Evolutionary conservation across 2,329 filamentous ascomycete species (phyloP).

Genomic region (Aaosphaeria arxii): DNA sequence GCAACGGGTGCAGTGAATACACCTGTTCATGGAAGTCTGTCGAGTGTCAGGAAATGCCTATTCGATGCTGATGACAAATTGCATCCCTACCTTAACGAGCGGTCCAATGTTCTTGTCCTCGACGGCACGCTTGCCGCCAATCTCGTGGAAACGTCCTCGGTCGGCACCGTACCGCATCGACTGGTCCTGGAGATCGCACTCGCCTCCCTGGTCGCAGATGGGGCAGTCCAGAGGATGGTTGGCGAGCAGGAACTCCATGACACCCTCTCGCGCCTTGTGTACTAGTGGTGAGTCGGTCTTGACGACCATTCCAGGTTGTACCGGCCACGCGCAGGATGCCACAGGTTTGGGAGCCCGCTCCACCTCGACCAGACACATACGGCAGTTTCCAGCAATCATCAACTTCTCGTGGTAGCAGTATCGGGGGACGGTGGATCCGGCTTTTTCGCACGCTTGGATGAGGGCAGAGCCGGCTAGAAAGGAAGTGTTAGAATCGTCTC

Average conservation of each 20-base stretch:
- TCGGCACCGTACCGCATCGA: constrained; percentile 98
- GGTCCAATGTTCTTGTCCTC: constrained; percentile 99
- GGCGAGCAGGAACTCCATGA: constrained; percentile 97
- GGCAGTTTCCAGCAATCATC: constrained; percentile 98
- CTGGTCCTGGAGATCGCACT: constrained; percentile 98
- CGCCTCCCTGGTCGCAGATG: constrained; percentile 97
- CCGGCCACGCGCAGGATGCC: constrained; percentile 97
- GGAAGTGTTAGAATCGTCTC: constrained; percentile 22
- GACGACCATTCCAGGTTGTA: constrained; percentile 97
- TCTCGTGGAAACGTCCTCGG: constrained; percentile 93
- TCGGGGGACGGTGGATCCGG: constrained; percentile 86
- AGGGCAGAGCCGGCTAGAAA: constrained; percentile 83
- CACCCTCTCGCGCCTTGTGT: constrained; percentile 96
- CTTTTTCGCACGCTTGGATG: constrained; percentile 99
- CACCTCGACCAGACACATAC: constrained; percentile 99
- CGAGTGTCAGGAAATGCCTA: constrained; percentile 20
- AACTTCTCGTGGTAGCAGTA: constrained; percentile 99
- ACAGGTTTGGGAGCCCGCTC: constrained; percentile 95
- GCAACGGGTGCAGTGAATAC: constrained; percentile 98
- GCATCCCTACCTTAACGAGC: constrained; percentile 67
- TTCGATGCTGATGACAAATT: not conserved
- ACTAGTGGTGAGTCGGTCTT: constrained; percentile 96
- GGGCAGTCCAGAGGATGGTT: constrained; percentile 97
- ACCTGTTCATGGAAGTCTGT: constrained; percentile 96
- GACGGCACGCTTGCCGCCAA: constrained; percentile 92